A percentile compares a stretch with the other conserved stretches of the same genome.
Evolutionary conservation across 2,329 filamentous ascomycete species (phyloP).

Genomic region (Hymenoscyphus repandus): DNA sequence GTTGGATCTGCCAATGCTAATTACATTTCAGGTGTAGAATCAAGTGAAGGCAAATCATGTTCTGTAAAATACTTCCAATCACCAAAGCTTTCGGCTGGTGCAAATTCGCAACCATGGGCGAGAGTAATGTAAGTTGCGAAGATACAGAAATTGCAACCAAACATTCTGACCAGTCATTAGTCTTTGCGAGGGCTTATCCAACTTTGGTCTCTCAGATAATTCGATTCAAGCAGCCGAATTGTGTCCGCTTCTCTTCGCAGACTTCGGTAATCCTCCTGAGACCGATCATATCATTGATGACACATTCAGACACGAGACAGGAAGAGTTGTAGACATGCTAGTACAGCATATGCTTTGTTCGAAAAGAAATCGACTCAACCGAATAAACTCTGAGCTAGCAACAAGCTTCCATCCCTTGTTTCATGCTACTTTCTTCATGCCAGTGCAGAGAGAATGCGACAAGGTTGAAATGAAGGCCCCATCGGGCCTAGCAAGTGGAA

Average conservation of each 20-base stretch:
- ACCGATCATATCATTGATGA: background rate
- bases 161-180: background rate
- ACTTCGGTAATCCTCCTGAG: background rate
- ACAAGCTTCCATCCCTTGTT: background rate
- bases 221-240: background rate
- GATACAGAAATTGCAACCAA: too few species aligned
- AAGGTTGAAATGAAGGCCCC: background rate
- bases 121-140: constrained; percentile 2
- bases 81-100: too few species aligned
- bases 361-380: background rate
- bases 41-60: background rate
- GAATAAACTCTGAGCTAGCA: background rate
- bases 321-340: background rate
- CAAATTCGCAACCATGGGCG: background rate
- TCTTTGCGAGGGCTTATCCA: background rate
- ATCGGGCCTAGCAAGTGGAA: background rate
- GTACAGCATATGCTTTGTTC: background rate
- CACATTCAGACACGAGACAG: background rate
- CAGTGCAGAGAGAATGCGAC: background rate
- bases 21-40: background rate
- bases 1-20: background rate
- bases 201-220: background rate
- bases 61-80: background rate
- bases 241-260: background rate
- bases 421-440: background rate